Evolutionary conservation across 2,329 filamentous ascomycete genomes (phyloP), one percentile per base, ranked within the genome.

Genomic region (Pseudogymnoascus sp.): DNA sequence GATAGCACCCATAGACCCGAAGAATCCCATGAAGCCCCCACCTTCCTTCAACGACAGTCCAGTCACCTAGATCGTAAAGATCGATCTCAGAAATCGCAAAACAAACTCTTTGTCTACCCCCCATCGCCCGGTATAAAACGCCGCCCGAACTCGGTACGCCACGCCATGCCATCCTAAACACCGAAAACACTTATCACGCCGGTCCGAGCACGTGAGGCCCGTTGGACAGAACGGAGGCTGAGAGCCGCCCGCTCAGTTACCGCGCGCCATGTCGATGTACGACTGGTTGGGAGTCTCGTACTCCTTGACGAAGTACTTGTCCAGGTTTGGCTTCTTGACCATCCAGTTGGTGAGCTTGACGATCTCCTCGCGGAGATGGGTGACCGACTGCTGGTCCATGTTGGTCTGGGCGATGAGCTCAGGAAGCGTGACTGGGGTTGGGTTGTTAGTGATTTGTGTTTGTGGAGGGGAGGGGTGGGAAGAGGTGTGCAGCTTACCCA

Each of bases 321-420:
- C 81, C 13, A 88, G 86, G 70, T 72, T 72, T 1, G 33, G 23
- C 17, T 93, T 86, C 69, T 88, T 89, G 64, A 88, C 84, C 63
- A 99, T 81, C 91, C 93, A 99, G 62, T 85, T 82, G 10, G 88
- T 91, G 76, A 99, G 88, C 76, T 92, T 93, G 68, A 85, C 83
- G 15, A 99, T 82, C 74, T 99, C 95, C 71, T 97, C 91, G 11
- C 92, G 88, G 26, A 97, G 84, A 56, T 92, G 89, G 66, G 88
- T 89, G 44, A 96, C 91, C 2, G 92, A 93, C 74, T 96, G 92
- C 62, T 88, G 82, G 72, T 97, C 95, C 92, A 99, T 96, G 77
- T 97, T 97, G 61, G 95, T 99, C 75, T 99, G 95, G 3, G 93
- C 93, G 66, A 97, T 87, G 42, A 97, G 86, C 73, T 99, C 95